Percentiles rank a stretch among this genome's conserved stretches.
Conservation (phyloP, 2,329 filamentous ascomycete species). For the Trichoderma sp. region DNA sequence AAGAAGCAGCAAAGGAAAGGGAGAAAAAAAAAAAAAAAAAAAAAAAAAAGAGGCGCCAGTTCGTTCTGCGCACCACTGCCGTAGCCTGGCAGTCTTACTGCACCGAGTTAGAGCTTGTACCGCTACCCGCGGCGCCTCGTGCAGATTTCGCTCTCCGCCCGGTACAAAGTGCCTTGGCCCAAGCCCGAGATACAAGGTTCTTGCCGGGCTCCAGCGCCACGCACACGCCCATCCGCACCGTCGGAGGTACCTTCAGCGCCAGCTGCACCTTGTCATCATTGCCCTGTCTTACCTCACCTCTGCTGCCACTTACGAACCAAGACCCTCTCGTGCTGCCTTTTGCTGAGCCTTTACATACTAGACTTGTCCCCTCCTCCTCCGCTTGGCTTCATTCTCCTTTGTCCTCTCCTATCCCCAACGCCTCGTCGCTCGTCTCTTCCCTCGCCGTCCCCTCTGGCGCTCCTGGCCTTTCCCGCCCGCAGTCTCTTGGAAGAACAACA, state of each 20-base stretch:
- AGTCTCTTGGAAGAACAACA: constrained; percentile 24
- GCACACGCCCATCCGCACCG: constrained; percentile 2
- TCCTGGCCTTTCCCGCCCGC: constrained; percentile 26
- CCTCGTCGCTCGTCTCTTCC: constrained; percentile 32
- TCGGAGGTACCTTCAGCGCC: constrained; percentile 4
- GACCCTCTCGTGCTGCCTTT: not conserved
- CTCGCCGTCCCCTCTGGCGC: constrained; percentile 29
- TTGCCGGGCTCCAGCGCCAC: constrained; percentile 13
- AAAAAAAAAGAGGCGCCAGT: not conserved
- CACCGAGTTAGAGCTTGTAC: not conserved
- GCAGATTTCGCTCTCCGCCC: not conserved
- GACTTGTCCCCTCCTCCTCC: constrained; percentile 26
- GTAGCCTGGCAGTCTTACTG: not conserved
- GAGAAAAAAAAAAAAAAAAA: not conserved
- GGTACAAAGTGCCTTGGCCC: not conserved
- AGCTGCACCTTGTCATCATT: constrained; percentile 27
- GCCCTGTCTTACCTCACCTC: constrained; percentile 22
- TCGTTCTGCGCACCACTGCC: not conserved
- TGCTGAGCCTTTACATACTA: constrained; percentile 22
- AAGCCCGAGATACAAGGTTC: constrained; percentile 2
- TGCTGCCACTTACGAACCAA: constrained; percentile 16
- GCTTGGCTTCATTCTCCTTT: constrained; percentile 24
- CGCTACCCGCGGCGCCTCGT: not conserved
- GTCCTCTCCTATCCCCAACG: constrained; percentile 27
- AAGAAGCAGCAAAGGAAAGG: not conserved